Conservation (phyloP, 2,329 filamentous ascomycete genomes). For the Colletotrichum endophyticum region DNA sequence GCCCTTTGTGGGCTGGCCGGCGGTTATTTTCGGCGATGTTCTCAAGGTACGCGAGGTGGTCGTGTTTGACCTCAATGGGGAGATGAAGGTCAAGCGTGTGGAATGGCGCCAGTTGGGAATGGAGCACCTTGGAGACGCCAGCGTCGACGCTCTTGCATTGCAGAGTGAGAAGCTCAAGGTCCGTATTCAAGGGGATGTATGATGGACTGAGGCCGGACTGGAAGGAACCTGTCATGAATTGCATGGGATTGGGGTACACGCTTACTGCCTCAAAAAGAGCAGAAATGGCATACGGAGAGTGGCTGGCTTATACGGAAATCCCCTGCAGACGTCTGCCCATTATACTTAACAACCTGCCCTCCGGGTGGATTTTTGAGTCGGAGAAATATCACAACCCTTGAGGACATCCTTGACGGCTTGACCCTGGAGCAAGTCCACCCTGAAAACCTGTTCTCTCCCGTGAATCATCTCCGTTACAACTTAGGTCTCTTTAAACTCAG, state of each 20-base stretch:
- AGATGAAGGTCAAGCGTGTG: neutral
- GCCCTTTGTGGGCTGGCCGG: neutral
- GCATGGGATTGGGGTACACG: neutral
- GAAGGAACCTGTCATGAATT: neutral
- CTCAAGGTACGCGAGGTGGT: neutral
- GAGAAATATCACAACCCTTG: neutral
- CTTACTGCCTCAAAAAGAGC: neutral
- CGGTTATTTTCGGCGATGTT: neutral
- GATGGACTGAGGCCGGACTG: neutral
- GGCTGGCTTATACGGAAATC: neutral
- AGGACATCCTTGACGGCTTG: neutral
- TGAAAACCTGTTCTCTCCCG: neutral
- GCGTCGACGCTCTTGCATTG: neutral
- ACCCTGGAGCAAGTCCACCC: neutral
- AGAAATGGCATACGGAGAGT: neutral
- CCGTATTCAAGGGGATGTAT: neutral
- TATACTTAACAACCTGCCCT: neutral
- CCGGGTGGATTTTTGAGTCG: neutral
- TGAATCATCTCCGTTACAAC: neutral
- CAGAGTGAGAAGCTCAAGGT: neutral
- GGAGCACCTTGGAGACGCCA: neutral
- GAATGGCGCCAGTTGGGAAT: neutral
- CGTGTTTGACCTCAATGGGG: neutral
- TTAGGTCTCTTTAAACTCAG: accelerated
- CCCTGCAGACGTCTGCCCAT: neutral